A percentile compares a stretch with the other conserved stretches of the same genome.
Conservation (phyloP, 176 grass and related monocot species). For the Hordeum marinum region DNA sequence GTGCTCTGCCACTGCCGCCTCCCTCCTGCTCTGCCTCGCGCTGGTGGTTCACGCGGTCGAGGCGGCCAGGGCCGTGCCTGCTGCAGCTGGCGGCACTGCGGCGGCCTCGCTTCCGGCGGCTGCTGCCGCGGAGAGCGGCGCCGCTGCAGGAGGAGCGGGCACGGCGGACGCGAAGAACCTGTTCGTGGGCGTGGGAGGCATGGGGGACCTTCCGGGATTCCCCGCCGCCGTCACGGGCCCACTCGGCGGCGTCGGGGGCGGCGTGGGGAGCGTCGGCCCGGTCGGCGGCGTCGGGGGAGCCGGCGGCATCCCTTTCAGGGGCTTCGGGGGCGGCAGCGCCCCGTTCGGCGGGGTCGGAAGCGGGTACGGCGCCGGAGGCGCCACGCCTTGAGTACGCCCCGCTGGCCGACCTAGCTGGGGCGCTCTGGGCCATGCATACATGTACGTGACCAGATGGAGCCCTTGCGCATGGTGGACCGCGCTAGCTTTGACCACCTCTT, state of each 20-base stretch:
- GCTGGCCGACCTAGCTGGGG: neutral
- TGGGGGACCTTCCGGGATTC: conserved; percentile 53
- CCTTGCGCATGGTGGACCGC: too few relatives aligned
- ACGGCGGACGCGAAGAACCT: conserved; percentile 44
- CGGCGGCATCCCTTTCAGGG: neutral
- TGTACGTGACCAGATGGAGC: neutral
- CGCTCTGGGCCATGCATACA: neutral
- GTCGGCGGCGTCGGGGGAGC: conserved; percentile 16
- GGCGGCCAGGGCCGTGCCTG: conserved; percentile 5
- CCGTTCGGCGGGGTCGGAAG: conserved; percentile 8
- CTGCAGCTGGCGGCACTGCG: neutral
- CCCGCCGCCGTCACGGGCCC: conserved; percentile 48
- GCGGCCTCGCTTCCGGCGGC: neutral
- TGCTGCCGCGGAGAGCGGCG: neutral
- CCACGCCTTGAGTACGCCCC: conserved; percentile 23
- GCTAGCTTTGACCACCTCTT: too few relatives aligned
- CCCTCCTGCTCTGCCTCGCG: conserved; percentile 30
- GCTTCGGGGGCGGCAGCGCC: neutral
- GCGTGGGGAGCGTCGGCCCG: conserved; percentile 30
- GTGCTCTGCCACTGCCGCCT: neutral
- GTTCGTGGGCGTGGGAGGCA: conserved; percentile 48
- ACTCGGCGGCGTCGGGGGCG: conserved; percentile 31
- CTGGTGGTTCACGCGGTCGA: neutral
- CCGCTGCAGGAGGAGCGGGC: neutral
- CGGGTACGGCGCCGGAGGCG: conserved; percentile 17